Base-by-base conservation (phyloP, 2,329 filamentous ascomycete species). In the Fusarium sp. region DNA sequence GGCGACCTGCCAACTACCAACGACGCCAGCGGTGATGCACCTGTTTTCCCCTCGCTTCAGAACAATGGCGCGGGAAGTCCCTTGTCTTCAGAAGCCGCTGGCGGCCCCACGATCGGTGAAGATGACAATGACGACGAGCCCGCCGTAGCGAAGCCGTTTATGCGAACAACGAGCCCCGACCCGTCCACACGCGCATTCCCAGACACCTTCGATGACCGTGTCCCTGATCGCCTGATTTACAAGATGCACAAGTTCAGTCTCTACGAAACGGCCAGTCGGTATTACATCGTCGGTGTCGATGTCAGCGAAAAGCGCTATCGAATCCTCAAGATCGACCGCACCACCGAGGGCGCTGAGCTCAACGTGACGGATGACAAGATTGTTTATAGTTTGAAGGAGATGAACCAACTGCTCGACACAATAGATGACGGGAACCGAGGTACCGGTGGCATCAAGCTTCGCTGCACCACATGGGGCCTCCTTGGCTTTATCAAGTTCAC, bases 201-300 rank as follows among this genome's bases (percentile, higher is more conserved):
- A 41, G 80, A 82, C 38, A 77, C 79, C 20, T 80, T 81, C 28
- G 81, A 83, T 24, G 80, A 81, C 22, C 80, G 78, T 20, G 75
- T 77, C 2, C 77, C 78, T 10, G 81, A 84, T 60, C 82, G 84
- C 28, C 76, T 85, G 24, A 81, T 86, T 50, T 87, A 88, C 82
- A 89, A 89, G 81, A 98, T 99, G 94, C 95, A 98, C 85, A 97
- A 96, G 79, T 98, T 98, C 83, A 96, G 94, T n/a, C 85, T 99
- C 28, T 98, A 99, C 83, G 96, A 99, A 85, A 99, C 96, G 7
- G 93, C 94, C 18, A 94, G 92, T 63, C 90, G 94, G 59, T 99
- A 96, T 82, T 99, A 98, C 82, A 92, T 99, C 73, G 94, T 98
- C 24, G 96, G 96, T 20, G 93, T 94, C 58, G 96, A 99, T 80